Evolutionary conservation across 345 rosid genomes (phyloP).

Genomic region (Excoecaria cochinchinensis): DNA sequence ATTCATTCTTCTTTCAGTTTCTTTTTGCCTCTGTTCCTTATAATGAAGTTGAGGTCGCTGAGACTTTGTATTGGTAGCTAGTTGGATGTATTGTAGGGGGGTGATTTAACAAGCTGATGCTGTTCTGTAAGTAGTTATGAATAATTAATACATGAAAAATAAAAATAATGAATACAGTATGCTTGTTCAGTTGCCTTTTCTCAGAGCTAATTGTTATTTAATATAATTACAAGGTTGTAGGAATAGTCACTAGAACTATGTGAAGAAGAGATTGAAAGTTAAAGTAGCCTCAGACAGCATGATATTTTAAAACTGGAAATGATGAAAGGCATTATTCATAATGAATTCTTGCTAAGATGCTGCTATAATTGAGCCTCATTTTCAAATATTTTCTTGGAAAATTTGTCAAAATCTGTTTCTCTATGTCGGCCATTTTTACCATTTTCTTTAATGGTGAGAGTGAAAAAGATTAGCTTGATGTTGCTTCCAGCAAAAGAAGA

Average conservation of each 20-base stretch:
- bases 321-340: not conserved
- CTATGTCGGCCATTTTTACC: conserved; percentile 6
- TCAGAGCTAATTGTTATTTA: not conserved
- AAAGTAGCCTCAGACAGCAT: too few species aligned
- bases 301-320: too few species aligned
- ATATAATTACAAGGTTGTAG: not conserved
- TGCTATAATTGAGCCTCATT: not conserved
- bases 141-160: not conserved
- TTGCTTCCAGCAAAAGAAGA: not conserved
- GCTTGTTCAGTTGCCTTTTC: not conserved
- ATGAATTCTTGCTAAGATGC: not conserved
- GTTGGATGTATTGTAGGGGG: not conserved
- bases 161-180: not conserved
- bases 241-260: too few species aligned
- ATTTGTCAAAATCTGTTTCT: not conserved
- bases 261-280: too few species aligned
- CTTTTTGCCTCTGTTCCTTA: not conserved
- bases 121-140: conserved; percentile 7
- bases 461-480: not conserved
- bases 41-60: not conserved
- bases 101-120: conserved; percentile 1
- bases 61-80: not conserved
- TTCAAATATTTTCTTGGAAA: not conserved
- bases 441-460: not conserved
- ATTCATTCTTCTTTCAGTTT: conserved; percentile 12